A percentile compares a stretch with the other conserved stretches of the same genome.
Conservation (phyloP, 495 filamentous ascomycete species). For the Trypethelium eluteriae region DNA sequence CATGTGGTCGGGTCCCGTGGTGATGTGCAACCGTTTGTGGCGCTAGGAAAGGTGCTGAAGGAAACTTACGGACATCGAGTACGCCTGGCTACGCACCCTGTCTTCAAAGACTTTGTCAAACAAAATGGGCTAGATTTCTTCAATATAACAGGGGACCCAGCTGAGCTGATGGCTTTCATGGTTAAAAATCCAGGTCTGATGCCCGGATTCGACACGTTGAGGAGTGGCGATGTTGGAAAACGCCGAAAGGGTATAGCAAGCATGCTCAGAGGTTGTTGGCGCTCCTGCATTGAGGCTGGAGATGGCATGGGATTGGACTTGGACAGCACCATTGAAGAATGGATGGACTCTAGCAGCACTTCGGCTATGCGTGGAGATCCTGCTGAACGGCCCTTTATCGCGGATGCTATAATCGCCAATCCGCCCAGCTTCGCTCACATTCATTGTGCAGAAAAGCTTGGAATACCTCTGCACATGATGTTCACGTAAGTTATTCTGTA, state of each 20-base stretch:
- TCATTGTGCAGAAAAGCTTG: conserved; percentile 54
- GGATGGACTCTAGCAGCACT: conserved; percentile 9
- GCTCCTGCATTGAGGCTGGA: conserved; percentile 51
- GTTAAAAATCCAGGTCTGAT: conserved; percentile 41
- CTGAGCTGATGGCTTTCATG: conserved; percentile 55
- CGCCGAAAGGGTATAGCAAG: conserved; percentile 42
- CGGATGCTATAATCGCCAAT: conserved; percentile 61
- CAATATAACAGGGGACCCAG: conserved; percentile 55
- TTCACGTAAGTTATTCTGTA: conserved; percentile 41
- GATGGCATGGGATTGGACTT: conserved; percentile 31
- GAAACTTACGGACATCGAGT: conserved; percentile 45
- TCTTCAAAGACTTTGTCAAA: conserved; percentile 51
- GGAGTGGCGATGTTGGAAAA: conserved; percentile 36
- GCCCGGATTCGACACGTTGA: conserved; percentile 38
- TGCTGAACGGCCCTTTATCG: conserved; percentile 48
- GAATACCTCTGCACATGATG: conserved; percentile 57
- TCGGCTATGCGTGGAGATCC: background rate
- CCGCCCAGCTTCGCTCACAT: conserved; percentile 60
- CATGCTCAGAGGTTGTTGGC: conserved; percentile 58
- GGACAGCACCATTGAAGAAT: conserved; percentile 27
- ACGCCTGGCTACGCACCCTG: conserved; percentile 55
- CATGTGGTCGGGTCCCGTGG: conserved; percentile 49
- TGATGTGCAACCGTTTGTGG: conserved; percentile 50
- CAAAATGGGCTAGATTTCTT: conserved; percentile 55
- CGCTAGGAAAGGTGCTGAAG: conserved; percentile 45